Conservation (phyloP, 2,329 filamentous ascomycete genomes). For the Ophiostoma fasciatum region DNA sequence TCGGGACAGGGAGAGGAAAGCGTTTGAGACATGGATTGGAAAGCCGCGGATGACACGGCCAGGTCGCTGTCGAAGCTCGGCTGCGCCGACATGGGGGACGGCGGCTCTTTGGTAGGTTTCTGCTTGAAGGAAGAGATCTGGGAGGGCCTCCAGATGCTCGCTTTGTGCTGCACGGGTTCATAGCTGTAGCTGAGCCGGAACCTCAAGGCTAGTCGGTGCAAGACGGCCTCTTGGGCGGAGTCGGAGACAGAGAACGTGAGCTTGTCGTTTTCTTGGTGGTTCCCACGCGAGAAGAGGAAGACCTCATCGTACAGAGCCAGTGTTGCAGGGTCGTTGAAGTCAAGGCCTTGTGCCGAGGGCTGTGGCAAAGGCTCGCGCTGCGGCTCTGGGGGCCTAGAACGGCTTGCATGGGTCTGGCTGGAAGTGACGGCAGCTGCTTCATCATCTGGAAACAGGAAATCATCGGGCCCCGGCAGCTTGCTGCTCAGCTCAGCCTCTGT, state of each 20-base stretch:
- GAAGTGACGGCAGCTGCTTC: slow-evolving; percentile 8
- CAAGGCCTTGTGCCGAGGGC: neutral
- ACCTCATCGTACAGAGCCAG: slow-evolving; percentile 15
- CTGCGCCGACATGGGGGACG: too few relatives aligned
- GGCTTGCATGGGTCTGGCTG: too few relatives aligned
- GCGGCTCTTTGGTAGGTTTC: too few relatives aligned
- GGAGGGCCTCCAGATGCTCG: slow-evolving; percentile 12
- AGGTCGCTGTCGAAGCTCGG: neutral
- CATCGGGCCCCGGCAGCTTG: slow-evolving; percentile 6
- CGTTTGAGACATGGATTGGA: neutral
- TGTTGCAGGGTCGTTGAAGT: slow-evolving; percentile 12
- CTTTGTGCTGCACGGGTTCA: slow-evolving; percentile 13
- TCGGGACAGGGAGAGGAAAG: neutral
- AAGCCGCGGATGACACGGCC: neutral
- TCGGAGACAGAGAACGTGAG: slow-evolving; percentile 16
- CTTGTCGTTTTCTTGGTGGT: slow-evolving; percentile 12
- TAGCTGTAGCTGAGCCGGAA: slow-evolving; percentile 17
- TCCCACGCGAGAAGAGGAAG: slow-evolving; percentile 14
- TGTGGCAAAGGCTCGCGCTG: too few relatives aligned
- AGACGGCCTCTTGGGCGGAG: slow-evolving; percentile 14
- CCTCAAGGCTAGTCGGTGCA: slow-evolving; percentile 16
- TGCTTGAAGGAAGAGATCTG: neutral
- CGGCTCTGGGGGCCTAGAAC: too few relatives aligned
- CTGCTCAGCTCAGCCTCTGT: neutral
- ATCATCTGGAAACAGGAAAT: slow-evolving; percentile 12